These are phyloP conservation scores for Malania oleifera DNA, from an alignment of 164 flowering plant genomes.

Conservation along the genomic window DNA sequence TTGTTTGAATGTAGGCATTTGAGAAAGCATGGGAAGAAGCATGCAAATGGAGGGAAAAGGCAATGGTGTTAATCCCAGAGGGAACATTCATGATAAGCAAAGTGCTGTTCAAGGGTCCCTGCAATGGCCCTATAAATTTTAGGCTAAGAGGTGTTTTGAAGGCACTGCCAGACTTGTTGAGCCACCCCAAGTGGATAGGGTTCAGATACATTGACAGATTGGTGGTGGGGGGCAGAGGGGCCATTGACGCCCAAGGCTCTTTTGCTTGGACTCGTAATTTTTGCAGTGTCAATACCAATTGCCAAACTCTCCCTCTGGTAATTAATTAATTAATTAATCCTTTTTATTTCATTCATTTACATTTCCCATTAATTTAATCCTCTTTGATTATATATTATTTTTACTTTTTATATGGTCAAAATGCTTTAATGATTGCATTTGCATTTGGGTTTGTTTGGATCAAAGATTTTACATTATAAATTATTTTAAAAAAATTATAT, in stretches of 20 bases:
- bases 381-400: not conserved
- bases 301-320: conserved; percentile 36
- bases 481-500: too few species aligned
- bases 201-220: conserved; percentile 27
- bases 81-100: conserved; percentile 27
- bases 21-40: conserved; percentile 38
- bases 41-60: conserved; percentile 23
- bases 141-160: conserved; percentile 19
- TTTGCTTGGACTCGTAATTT: conserved; percentile 32
- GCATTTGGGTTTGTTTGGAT: too few species aligned
- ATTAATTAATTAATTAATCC: too few species aligned
- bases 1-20: conserved; percentile 27
- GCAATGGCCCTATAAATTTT: conserved; percentile 17
- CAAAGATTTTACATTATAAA: too few species aligned
- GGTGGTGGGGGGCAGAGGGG: conserved; percentile 37
- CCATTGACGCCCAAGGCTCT: conserved; percentile 45
- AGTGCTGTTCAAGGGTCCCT: conserved; percentile 30
- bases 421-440: too few species aligned
- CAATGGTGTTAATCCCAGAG: conserved; percentile 24
- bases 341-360: not conserved
- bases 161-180: conserved; percentile 17
- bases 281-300: conserved; percentile 11
- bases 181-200: conserved; percentile 29
- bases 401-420: too few species aligned
- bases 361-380: not conserved